Percentiles rank a stretch among this genome's conserved stretches.
Conservation (phyloP, 495 filamentous ascomycete genomes). For the Pseudotulostoma volvatum region DNA sequence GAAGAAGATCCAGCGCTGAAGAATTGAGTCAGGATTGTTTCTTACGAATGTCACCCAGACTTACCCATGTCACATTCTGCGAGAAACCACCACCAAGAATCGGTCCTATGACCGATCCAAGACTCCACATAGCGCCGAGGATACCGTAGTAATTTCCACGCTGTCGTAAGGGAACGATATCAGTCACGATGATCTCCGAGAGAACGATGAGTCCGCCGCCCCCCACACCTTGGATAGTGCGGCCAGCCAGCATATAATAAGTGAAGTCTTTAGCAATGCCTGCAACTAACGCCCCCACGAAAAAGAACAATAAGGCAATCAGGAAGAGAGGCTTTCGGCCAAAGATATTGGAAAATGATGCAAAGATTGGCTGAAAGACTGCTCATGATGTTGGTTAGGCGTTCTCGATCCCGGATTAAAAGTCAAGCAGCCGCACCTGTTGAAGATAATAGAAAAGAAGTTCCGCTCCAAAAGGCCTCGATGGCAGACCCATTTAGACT, state of each 20-base stretch:
- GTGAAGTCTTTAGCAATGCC: conserved; percentile 43
- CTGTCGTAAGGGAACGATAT: conserved; percentile 36
- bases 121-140: conserved; percentile 39
- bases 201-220: conserved; percentile 54
- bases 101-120: conserved; percentile 52
- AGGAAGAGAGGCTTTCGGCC: conserved; percentile 30
- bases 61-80: conserved; percentile 44
- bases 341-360: conserved; percentile 26
- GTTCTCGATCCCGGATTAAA: too few species aligned
- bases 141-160: conserved; percentile 36
- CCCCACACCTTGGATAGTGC: conserved; percentile 53
- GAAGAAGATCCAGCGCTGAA: conserved; percentile 35
- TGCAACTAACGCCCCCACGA: conserved; percentile 37
- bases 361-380: conserved; percentile 28
- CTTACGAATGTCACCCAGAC: too few species aligned
- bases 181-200: conserved; percentile 52
- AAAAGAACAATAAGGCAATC: conserved; percentile 37
- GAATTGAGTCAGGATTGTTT: not conserved
- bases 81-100: conserved; percentile 54
- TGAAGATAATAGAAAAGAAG: conserved; percentile 35
- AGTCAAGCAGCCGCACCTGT: too few species aligned
- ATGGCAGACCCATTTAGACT: conserved; percentile 36
- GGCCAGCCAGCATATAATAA: conserved; percentile 41
- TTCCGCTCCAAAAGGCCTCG: conserved; percentile 44
- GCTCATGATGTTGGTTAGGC: too few species aligned